A percentile compares a stretch with the other conserved stretches of the same genome.
phyloP scores from a whole-genome alignment of 202 grass and related monocot species.

The Musa balbisiana region DNA sequence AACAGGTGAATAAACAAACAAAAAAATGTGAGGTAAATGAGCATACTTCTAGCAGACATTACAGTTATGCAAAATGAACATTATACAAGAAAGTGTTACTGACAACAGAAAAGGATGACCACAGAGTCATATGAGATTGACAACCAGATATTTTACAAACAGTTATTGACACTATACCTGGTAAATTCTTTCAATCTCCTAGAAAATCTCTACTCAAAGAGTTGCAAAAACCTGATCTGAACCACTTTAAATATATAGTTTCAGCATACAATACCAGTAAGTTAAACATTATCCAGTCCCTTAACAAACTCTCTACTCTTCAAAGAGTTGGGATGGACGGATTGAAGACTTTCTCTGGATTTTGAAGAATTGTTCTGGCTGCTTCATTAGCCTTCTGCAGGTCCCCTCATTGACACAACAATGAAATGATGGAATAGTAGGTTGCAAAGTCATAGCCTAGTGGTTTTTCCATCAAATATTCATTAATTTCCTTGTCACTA shows the following conservation, averaged over 20 bases:
- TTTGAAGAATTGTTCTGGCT: constrained; percentile 69
- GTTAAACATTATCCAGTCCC: no score
- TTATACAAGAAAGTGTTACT: background rate
- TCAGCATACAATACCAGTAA: no score
- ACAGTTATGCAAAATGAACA: background rate
- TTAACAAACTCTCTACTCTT: background rate
- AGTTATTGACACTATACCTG: no score
- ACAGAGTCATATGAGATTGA: no score
- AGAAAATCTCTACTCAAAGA: no score
- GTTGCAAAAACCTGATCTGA: no score
- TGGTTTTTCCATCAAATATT: constrained; percentile 44
- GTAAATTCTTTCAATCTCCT: no score
- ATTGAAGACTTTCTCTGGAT: constrained; percentile 40
- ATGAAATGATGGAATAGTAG: constrained; percentile 64
- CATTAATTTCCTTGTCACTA: constrained; percentile 32
- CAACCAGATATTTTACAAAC: no score
- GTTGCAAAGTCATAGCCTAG: constrained; percentile 54
- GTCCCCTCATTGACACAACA: constrained; percentile 63
- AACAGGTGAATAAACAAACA: constrained; percentile 1
- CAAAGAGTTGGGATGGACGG: background rate
- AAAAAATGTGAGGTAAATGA: background rate
- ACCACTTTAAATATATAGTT: no score
- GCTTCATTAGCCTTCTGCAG: constrained; percentile 52
- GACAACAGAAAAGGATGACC: background rate
- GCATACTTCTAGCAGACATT: no score